Base-by-base conservation (phyloP, 768 basidiomycete species). In the Boletus rufocinnamomeus region DNA sequence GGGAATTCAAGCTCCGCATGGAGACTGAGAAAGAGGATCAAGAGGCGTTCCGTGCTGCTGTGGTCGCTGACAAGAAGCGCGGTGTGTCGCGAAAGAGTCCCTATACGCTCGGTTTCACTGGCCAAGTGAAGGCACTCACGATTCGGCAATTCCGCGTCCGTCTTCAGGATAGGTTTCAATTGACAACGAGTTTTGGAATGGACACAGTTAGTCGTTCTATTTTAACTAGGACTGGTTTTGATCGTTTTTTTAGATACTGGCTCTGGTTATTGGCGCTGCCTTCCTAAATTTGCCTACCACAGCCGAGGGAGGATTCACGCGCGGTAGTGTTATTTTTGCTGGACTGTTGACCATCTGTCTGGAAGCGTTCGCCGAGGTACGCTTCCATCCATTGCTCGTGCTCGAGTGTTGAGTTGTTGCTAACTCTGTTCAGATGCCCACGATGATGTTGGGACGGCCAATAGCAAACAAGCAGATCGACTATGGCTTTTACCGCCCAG, bases 301-400 rank as follows among this genome's bases (percentile, higher is more conserved):
- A 0, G 84, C 93, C 7, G 80, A 82, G 43, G 94, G 94, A 34
- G 91, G 88, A 0, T 97, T 97, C 75, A 93, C 93, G 27, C 84
- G 93, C 61, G 92, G 91, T 47, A 81, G 89, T 73, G 84, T 93
- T 32, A 82, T 95, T 52, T 94, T 95, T 70, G 73, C 80, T 40
- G 84, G 84, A 17, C 71, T 91, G 57, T 71, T 94, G 45, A 82
- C 85, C 0, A 85, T 84, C 47, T 82, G 82, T 68, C 76, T 91
- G 53, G 86, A 90, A 64, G 88, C 88, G 0, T 91, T 90, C 63
- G 80, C 83, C 47, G 91, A 88, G 77, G 81, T 84, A 70, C 28
- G 73, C 71, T 52, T 67, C 63, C 54, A 34, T 50, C 27, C 21
- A n/a, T 32, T 5, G 19, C 19, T 58, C 35, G 53, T 54, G 23